These are phyloP conservation scores for Tephrocybe sp. DNA, from an alignment of 768 basidiomycete species.

Conservation along the genomic window DNA sequence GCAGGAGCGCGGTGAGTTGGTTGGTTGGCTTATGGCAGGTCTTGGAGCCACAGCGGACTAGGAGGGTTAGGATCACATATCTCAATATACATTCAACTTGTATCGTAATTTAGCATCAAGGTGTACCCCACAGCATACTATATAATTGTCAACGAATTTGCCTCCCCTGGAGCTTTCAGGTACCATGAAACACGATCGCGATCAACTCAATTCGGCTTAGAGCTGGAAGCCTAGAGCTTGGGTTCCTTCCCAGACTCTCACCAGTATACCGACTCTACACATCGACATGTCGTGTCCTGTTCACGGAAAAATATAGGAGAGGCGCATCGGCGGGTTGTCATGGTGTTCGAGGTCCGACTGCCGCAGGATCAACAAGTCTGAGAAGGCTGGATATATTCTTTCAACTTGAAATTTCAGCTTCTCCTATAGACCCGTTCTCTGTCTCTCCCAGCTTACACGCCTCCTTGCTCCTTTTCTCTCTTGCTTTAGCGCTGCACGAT, in stretches of 20 bases:
- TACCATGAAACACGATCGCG: conserved; percentile 3
- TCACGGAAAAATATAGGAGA: background rate
- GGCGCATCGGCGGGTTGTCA: conserved; percentile 17
- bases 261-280: background rate
- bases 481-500: conserved; percentile 9
- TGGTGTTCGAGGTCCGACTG: conserved; percentile 20
- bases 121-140: conserved; percentile 11
- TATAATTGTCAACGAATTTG: conserved; percentile 3
- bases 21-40: conserved; percentile 6
- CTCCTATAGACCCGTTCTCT: background rate
- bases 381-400: conserved; percentile 11
- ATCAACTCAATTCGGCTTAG: conserved; percentile 10
- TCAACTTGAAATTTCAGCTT: background rate
- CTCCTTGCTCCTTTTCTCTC: conserved; percentile 2
- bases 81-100: conserved; percentile 7
- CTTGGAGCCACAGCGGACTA: conserved; percentile 1
- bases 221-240: conserved; percentile 1
- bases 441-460: background rate
- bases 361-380: conserved; percentile 7
- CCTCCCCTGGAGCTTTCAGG: conserved; percentile 4
- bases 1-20: conserved; percentile 23
- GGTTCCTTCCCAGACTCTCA: background rate
- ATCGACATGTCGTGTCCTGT: background rate
- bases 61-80: conserved; percentile 12
- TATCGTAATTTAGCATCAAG: conserved; percentile 15